phyloP scores from a whole-genome alignment of 75 land plant genomes.

The Selaginella tamariscina region DNA sequence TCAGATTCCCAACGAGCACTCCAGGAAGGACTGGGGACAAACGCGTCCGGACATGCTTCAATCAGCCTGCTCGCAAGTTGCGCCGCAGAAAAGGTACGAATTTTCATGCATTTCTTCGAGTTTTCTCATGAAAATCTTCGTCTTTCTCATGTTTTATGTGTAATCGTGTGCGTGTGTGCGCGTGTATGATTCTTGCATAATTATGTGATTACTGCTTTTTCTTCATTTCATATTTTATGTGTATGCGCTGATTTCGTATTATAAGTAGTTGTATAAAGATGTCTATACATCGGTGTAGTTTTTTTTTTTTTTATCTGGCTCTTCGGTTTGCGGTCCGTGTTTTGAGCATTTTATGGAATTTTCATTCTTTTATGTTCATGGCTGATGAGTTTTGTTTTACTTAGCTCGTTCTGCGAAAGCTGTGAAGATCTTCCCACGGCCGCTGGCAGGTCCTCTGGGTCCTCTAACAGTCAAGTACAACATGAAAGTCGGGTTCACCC shows the following conservation, averaged over 20 bases:
- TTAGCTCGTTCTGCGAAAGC: slow-evolving; percentile 69
- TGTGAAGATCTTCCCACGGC: slow-evolving; percentile 59
- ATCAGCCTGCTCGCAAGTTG: slow-evolving; percentile 65
- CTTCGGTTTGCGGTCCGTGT: no score
- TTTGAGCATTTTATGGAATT: no score
- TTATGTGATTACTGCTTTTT: no score
- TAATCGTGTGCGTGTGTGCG: no score
- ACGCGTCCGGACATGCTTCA: slow-evolving; percentile 73
- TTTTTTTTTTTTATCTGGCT: no score
- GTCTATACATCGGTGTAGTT: no score
- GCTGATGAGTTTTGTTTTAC: not conserved
- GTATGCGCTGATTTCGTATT: no score
- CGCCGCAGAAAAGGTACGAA: slow-evolving; percentile 47
- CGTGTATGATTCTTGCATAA: no score
- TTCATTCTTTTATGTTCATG: no score
- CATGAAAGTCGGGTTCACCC: slow-evolving; percentile 57
- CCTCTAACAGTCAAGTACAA: slow-evolving; percentile 57
- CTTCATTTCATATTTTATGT: no score
- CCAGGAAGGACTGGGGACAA: slow-evolving; percentile 80
- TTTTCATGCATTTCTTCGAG: not conserved
- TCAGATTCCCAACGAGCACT: slow-evolving; percentile 63
- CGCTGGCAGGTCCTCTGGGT: slow-evolving; percentile 59
- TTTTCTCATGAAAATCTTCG: not conserved
- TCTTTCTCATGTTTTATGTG: no score
- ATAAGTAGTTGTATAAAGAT: no score